Conservation (phyloP, 179 eudicot genomes). For the Corrigiola litoralis region DNA sequence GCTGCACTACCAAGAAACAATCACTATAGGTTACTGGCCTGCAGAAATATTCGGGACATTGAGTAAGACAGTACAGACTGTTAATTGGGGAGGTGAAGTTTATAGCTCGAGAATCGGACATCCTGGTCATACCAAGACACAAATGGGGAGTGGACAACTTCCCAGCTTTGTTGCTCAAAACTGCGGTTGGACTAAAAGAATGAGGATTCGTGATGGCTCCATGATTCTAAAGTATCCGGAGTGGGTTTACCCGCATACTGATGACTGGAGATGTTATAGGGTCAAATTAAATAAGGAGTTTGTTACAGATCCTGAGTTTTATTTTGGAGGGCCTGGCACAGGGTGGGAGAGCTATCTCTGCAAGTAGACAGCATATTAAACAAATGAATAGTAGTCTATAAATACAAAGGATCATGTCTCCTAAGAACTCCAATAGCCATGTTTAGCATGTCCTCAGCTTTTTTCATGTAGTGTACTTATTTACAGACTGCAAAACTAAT, state of each 20-base stretch:
- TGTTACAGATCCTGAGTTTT: conserved; percentile 23
- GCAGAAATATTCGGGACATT: conserved; percentile 13
- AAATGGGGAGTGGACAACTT: conserved; percentile 24
- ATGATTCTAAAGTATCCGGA: conserved; percentile 25
- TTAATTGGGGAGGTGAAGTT: conserved; percentile 35
- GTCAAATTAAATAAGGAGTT: conserved; percentile 15
- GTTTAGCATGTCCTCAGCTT: too few species aligned
- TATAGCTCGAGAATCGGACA: conserved; percentile 23
- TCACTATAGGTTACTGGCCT: conserved; percentile 30
- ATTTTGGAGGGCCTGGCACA: conserved; percentile 28
- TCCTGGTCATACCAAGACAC: conserved; percentile 26
- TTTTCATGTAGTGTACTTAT: too few species aligned
- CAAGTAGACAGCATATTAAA: background rate
- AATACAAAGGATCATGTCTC: too few species aligned
- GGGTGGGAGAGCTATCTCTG: conserved; percentile 18
- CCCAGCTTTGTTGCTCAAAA: background rate
- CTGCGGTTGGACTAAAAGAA: conserved; percentile 23
- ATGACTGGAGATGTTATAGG: conserved; percentile 21
- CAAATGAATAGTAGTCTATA: background rate
- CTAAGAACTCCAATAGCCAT: too few species aligned
- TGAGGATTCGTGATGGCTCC: conserved; percentile 22
- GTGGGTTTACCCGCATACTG: conserved; percentile 7
- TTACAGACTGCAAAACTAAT: too few species aligned
- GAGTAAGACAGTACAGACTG: conserved; percentile 17
- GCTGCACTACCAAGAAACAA: conserved; percentile 21